Evolutionary conservation across 2,329 filamentous ascomycete genomes (phyloP).

Genomic region (Diaporthe sp.): DNA sequence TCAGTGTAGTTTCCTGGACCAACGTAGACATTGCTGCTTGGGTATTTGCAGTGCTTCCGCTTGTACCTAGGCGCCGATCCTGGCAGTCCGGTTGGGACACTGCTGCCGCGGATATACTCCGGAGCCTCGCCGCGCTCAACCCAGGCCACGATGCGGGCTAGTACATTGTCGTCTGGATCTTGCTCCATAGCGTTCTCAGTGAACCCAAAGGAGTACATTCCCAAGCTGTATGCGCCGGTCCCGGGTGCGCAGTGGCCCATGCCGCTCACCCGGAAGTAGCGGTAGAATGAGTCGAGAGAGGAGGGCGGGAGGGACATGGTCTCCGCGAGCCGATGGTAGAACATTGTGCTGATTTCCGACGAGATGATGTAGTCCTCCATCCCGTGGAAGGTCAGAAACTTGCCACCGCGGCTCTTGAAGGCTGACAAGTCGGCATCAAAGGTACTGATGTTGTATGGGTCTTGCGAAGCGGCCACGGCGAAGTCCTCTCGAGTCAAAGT

Average conservation of each 20-base stretch:
- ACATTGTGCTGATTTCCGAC: constrained; percentile 56
- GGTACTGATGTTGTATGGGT: constrained; percentile 42
- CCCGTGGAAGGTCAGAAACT: too few species aligned
- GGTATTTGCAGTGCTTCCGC: constrained; percentile 39
- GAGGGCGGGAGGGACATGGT: constrained; percentile 43
- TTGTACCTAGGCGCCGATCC: constrained; percentile 25
- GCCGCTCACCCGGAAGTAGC: constrained; percentile 65
- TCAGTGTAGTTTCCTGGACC: constrained; percentile 33
- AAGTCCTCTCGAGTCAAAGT: constrained; percentile 54
- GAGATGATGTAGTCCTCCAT: constrained; percentile 57
- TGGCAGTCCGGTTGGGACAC: constrained; percentile 12
- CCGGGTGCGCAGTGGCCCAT: constrained; percentile 64
- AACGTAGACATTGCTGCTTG: constrained; percentile 36
- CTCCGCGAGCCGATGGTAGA: constrained; percentile 58
- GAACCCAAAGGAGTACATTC: constrained; percentile 31
- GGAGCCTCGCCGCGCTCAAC: constrained; percentile 58
- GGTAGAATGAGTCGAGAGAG: constrained; percentile 56
- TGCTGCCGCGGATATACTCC: constrained; percentile 44
- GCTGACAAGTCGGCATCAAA: constrained; percentile 52
- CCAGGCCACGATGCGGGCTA: constrained; percentile 60
- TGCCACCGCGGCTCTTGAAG: constrained; percentile 52
- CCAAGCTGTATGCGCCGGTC: constrained; percentile 51
- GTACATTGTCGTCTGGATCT: constrained; percentile 55
- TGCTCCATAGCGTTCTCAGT: constrained; percentile 38
- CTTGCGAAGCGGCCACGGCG: constrained; percentile 32